phyloP scores from a whole-genome alignment of 2,329 filamentous ascomycete genomes.

The Trichophyton mentagrophytes region DNA sequence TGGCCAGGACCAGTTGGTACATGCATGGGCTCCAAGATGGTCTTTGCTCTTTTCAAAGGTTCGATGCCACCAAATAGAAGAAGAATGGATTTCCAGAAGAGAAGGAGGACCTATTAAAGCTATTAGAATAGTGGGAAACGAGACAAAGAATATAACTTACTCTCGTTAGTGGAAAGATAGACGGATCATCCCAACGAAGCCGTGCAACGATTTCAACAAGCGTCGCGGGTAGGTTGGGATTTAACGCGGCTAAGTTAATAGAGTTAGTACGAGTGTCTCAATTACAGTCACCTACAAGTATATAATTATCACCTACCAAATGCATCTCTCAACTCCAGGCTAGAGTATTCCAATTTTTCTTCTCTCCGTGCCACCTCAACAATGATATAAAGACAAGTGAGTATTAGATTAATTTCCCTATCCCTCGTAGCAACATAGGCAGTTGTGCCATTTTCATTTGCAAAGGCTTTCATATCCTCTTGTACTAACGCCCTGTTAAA shows the following conservation, averaged over 20 bases:
- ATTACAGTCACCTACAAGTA: slow-evolving; percentile 7
- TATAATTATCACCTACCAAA: slow-evolving; percentile 11
- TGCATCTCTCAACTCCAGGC: slow-evolving; percentile 8
- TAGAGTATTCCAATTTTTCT: slow-evolving; percentile 14
- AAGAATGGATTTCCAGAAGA: slow-evolving; percentile 86
- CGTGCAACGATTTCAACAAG: slow-evolving; percentile 57
- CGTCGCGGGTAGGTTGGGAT: slow-evolving; percentile 57
- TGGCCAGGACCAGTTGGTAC: slow-evolving; percentile 38
- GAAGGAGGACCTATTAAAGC: slow-evolving; percentile 51
- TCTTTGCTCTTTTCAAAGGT: slow-evolving; percentile 62
- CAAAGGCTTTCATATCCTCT: slow-evolving; percentile 14
- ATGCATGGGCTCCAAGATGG: slow-evolving; percentile 45
- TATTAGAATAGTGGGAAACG: not conserved
- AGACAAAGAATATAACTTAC: slow-evolving; percentile 31
- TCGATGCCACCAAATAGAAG: slow-evolving; percentile 69
- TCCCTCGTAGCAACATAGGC: slow-evolving; percentile 27
- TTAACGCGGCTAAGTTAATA: slow-evolving; percentile 39
- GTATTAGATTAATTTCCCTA: slow-evolving; percentile 30
- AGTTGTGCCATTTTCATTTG: slow-evolving; percentile 22
- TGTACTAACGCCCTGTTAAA: not conserved
- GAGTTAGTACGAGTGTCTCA: slow-evolving; percentile 16
- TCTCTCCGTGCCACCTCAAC: slow-evolving; percentile 31
- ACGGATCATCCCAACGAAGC: slow-evolving; percentile 54
- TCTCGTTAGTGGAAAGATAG: slow-evolving; percentile 47
- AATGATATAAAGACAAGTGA: slow-evolving; percentile 32